Conservation (phyloP, 306 rosid species). For the Chamaecrista fasciculata region DNA sequence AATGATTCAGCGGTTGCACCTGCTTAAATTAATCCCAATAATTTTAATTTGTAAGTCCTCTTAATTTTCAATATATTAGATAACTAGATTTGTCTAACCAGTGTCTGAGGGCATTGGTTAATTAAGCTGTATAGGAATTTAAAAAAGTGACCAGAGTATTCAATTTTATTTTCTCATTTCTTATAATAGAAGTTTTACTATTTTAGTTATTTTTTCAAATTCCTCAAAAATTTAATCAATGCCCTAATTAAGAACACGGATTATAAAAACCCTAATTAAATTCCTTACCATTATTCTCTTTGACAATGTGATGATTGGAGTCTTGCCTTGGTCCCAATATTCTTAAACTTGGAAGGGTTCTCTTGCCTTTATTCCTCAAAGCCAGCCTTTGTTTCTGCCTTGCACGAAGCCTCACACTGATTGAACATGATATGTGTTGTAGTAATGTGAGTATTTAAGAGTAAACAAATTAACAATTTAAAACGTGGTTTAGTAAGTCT, state of each 20-base stretch:
- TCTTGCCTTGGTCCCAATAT: background rate
- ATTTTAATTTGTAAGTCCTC: too few relatives aligned
- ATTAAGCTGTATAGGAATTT: too few relatives aligned
- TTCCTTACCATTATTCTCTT: background rate
- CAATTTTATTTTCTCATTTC: too few relatives aligned
- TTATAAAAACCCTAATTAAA: background rate
- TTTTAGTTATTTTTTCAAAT: too few relatives aligned
- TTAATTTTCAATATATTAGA: too few relatives aligned
- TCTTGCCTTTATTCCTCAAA: background rate
- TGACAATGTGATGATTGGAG: background rate
- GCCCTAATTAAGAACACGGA: too few relatives aligned
- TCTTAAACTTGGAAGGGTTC: background rate
- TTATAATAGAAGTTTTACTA: too few relatives aligned
- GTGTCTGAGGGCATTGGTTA: too few relatives aligned
- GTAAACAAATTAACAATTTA: background rate
- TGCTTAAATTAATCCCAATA: background rate
- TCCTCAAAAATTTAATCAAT: too few relatives aligned
- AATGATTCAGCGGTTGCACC: background rate
- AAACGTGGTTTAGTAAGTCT: background rate
- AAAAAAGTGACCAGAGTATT: too few relatives aligned
- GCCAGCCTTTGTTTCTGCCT: constrained; percentile 9
- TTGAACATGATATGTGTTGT: background rate
- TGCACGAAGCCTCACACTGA: constrained; percentile 21
- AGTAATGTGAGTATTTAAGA: background rate
- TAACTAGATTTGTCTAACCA: too few relatives aligned